phyloP scores from a whole-genome alignment of 768 basidiomycete species.

The Calocera cornea region DNA sequence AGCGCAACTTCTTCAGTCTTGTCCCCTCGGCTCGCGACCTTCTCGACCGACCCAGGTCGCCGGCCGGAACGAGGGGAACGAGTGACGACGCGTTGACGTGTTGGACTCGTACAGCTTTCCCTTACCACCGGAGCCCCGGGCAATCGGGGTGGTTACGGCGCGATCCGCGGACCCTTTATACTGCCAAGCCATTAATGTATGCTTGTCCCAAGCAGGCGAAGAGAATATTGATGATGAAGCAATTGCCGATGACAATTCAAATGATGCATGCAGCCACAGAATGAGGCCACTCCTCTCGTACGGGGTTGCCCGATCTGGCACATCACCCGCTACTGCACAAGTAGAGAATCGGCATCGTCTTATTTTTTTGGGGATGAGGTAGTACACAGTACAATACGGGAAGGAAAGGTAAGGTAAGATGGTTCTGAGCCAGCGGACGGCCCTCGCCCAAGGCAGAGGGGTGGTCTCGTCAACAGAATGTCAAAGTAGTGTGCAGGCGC shows the following conservation, averaged over 20 bases:
- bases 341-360: background rate
- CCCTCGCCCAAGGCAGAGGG: background rate
- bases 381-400: conserved; percentile 1
- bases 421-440: conserved; percentile 1
- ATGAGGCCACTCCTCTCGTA: background rate
- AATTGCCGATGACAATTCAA: background rate
- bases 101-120: too few species aligned
- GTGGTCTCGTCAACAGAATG: background rate
- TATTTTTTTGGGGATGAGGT: background rate
- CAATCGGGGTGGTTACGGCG: too few species aligned
- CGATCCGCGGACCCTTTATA: too few species aligned
- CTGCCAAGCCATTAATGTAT: too few species aligned
- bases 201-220: too few species aligned
- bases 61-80: too few species aligned
- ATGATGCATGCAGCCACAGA: background rate
- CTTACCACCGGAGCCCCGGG: too few species aligned
- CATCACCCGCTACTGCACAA: background rate
- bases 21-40: too few species aligned
- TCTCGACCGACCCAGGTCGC: too few species aligned
- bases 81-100: too few species aligned
- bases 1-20: too few species aligned
- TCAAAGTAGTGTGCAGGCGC: background rate
- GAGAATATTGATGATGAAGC: too few species aligned
- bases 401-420: background rate
- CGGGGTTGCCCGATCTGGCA: background rate